Base-by-base conservation (phyloP, 169 alveolate genomes). In the Cryptosporidium felis region DNA sequence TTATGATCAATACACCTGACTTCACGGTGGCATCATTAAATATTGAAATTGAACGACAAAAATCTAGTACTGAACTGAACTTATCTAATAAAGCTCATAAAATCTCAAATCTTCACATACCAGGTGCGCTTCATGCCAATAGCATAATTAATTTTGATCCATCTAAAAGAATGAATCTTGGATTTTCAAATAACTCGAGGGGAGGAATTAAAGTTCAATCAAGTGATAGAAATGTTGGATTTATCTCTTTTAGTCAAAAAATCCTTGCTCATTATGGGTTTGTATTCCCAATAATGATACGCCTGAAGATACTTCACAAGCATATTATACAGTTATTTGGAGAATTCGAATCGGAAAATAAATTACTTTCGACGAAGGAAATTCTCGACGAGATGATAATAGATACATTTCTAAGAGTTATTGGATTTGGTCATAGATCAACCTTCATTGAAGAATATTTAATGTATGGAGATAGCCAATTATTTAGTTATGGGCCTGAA, bases 251-350 rank as follows among this genome's bases (percentile, higher is more conserved):
- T 38, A 74, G 58, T 16, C 85, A 74, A 74, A 74, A 74, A 58
- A 74, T 74, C 23, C 67, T 74, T 18, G 85, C 85, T 9, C 85
- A 74, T 16, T 74, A 74, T 56, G 85, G 85, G 28, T 74, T 74
- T 74, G 66, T 74, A 36, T 74, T 74, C 28, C 67, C 85, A 2
- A 14, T 74, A 0, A 74, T 74, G 85, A 74, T 74, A 53, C 63
- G 85, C 26, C 32, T 74, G 40, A 74, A 74, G 45, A 30, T 74
- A 36, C 42, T 74, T 21, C 85, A 74, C 51, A n/a, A 53, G 12
- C 61, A 74, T 12, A 21, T 74, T 2, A 26, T 74, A 9, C 40
- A 18, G 21, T 40, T 12, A 34, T 32, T 12, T 21, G 1, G 4
- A 5, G 53, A 51, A 51, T 18, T 36, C 38, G 28, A 32, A 21